phyloP scores from a whole-genome alignment of 2,329 filamentous ascomycete species.

The Lasiodiplodia hormozganensis region DNA sequence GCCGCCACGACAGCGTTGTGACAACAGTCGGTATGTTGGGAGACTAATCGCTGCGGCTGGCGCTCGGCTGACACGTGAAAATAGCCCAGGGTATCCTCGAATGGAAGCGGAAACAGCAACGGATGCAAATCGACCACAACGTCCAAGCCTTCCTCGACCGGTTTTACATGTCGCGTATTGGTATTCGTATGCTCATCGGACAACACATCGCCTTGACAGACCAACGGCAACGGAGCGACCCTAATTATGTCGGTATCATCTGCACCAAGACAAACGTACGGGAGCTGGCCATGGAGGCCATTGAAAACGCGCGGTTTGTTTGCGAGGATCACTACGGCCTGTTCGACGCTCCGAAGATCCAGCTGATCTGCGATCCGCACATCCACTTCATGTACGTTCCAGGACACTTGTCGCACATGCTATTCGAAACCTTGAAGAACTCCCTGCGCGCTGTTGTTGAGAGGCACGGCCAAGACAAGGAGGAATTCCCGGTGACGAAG shows the following conservation, averaged over 20 bases:
- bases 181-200: constrained; percentile 98
- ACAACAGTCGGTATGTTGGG: constrained; percentile 73
- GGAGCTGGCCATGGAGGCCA: constrained; percentile 94
- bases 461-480: constrained; percentile 90
- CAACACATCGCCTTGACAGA: constrained; percentile 98
- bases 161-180: constrained; percentile 99
- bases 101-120: constrained; percentile 94
- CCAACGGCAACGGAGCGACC: constrained; percentile 86
- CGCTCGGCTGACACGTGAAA: constrained; percentile 12
- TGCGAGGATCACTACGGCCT: constrained; percentile 98
- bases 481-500: constrained; percentile 95
- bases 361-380: constrained; percentile 92
- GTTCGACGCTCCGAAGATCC: constrained; percentile 95
- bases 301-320: constrained; percentile 98
- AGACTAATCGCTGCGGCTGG: background rate
- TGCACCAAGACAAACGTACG: constrained; percentile 98
- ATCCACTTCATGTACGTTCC: constrained; percentile 99
- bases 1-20: constrained; percentile 94
- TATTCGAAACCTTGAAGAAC: constrained; percentile 99
- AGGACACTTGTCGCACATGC: constrained; percentile 98
- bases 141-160: constrained; percentile 98
- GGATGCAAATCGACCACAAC: constrained; percentile 97
- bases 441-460: constrained; percentile 96
- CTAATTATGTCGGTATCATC: constrained; percentile 96
- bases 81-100: constrained; percentile 91